phyloP scores from a whole-genome alignment of 1,284 basidiomycete genomes.

The Farysia itapuensis region DNA sequence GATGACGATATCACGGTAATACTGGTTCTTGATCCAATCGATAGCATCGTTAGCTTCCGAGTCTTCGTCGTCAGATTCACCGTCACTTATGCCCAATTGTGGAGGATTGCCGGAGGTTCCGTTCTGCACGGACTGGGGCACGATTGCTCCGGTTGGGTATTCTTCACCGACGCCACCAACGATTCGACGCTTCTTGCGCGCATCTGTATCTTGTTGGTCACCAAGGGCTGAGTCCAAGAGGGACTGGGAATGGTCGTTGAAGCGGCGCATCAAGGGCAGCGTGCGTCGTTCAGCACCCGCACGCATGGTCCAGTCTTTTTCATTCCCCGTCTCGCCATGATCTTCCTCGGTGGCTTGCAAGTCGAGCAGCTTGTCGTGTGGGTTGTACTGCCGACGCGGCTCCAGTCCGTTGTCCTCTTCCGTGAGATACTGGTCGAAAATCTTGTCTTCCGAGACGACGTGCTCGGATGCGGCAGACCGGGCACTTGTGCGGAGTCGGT shows the following conservation, averaged over 20 bases:
- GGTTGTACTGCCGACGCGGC: slow-evolving; percentile 71
- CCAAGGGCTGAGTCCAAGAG: slow-evolving; percentile 68
- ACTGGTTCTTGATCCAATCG: slow-evolving; percentile 38
- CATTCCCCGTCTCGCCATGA: slow-evolving; percentile 85
- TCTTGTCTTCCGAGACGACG: slow-evolving; percentile 83
- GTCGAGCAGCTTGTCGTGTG: slow-evolving; percentile 78
- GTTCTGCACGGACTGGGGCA: slow-evolving; percentile 1
- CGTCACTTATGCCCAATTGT: slow-evolving; percentile 4
- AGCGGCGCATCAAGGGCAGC: slow-evolving; percentile 89
- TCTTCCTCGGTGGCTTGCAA: slow-evolving; percentile 87
- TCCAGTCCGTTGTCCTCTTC: slow-evolving; percentile 89
- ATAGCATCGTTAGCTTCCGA: slow-evolving; percentile 16
- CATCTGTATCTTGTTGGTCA: slow-evolving; percentile 29
- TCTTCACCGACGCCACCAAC: slow-evolving; percentile 54
- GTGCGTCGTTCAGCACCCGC: slow-evolving; percentile 83
- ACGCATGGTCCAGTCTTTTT: slow-evolving; percentile 91
- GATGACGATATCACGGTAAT: slow-evolving; percentile 76
- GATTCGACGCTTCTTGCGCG: slow-evolving; percentile 32
- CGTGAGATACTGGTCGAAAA: slow-evolving; percentile 93
- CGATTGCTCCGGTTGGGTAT: slow-evolving; percentile 12
- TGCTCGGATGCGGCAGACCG: slow-evolving; percentile 80
- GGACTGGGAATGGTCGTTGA: slow-evolving; percentile 94
- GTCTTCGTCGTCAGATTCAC: slow-evolving; percentile 5
- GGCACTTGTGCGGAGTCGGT: slow-evolving; percentile 88
- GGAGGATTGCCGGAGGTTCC: slow-evolving; percentile 12